These are phyloP conservation scores for Pestalotiopsis sp. DNA, from an alignment of 2,329 filamentous ascomycete genomes.

Conservation along the genomic window DNA sequence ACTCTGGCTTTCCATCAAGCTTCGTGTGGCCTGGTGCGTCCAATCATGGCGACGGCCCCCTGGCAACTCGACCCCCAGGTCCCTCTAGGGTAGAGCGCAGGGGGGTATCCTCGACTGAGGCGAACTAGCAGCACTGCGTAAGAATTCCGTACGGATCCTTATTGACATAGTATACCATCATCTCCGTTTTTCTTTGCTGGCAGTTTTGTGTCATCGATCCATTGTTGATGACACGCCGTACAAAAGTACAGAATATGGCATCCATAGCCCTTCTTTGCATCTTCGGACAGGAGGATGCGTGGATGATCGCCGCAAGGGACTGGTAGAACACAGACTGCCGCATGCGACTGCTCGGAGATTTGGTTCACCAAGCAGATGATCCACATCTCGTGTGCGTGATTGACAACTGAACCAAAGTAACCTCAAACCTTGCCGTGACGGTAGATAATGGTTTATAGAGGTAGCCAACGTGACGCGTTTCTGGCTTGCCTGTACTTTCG, in stretches of 20 bases:
- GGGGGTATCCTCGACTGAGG: neutral
- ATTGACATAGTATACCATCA: neutral
- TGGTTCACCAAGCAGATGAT: neutral
- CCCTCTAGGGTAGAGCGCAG: neutral
- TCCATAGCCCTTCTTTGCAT: neutral
- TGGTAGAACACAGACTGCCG: neutral
- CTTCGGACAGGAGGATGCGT: neutral
- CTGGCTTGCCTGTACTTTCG: neutral
- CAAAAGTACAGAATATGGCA: neutral
- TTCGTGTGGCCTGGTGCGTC: neutral
- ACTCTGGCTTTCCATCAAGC: neutral
- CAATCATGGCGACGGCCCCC: neutral
- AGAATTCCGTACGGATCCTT: neutral
- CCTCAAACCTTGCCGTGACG: neutral
- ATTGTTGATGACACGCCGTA: neutral
- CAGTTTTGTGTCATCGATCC: constrained; percentile 2
- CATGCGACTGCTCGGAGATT: constrained; percentile 12
- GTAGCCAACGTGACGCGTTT: neutral
- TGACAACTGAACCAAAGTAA: neutral
- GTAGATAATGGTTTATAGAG: neutral
- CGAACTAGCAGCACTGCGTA: neutral
- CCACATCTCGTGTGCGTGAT: constrained; percentile 1
- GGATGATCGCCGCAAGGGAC: constrained; percentile 10
- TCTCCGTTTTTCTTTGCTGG: neutral
- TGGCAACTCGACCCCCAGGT: neutral